Evolutionary conservation across 345 rosid species (phyloP), one percentile per base, ranked within the genome.

Genomic region (Mangifera indica): DNA sequence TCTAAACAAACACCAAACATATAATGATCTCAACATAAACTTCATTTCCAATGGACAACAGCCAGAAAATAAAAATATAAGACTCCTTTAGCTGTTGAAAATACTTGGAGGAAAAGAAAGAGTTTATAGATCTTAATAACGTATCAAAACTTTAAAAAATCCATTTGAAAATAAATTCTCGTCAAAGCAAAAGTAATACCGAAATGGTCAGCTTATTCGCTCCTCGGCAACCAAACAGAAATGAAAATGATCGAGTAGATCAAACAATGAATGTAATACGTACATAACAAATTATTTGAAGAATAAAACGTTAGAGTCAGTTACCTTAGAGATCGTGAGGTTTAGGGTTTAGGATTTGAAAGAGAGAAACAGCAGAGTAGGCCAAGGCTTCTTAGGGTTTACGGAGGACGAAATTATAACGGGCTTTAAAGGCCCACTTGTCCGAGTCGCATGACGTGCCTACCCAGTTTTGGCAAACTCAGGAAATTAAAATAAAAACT

Each of bases 371-470:
- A 8, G 11, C 0, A 5, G 1, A 34, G 12, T 9, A 0, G 3
- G 0, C 7, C 20, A 3, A 24, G 56, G 69, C 22, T 21, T n/a
- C 48, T 46, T 24, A 65, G 69, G 0, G 68, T 64, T 64, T 64
- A 21, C 3, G 21, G 15, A 29, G 5, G 13, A 15, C 12, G 37
- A 14, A 24, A n/a, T 13, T 13, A 12, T n/a, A 6, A 14, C 22
- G 68, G 68, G 68, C 68, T 64, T 4, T 14, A 2, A 22, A 13
- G 37, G 68, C 68, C 68, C 55, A 45, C 18, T 64, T 5, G 8
- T 22, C 6, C 7, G 2, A 18, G 20, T 15, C 3, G 37, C 21
- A 0, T 2, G 1, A 14, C 51, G 24, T 8, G 21, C 40, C 40
- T 21, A 32, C 32, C n/a, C 7, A 60, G 9, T 0, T 32, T 10